Conservation (phyloP, 2,329 filamentous ascomycete species). For the Botrytis pseudocinerea region DNA sequence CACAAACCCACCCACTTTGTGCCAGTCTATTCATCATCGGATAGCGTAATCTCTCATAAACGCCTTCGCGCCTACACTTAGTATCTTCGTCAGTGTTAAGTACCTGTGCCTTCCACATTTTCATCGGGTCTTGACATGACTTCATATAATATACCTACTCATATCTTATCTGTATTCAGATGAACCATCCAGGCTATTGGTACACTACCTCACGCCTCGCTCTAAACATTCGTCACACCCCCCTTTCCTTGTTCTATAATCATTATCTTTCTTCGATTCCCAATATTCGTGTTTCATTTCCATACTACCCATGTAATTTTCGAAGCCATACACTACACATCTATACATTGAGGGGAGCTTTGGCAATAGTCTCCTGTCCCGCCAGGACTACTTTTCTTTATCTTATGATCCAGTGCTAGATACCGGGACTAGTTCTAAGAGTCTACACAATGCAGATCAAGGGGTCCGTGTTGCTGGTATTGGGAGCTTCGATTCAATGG, state of each 20-base stretch:
- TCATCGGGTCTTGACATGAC: background rate
- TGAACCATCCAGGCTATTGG: conserved; percentile 5
- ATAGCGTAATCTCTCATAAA: conserved; percentile 23
- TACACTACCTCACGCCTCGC: background rate
- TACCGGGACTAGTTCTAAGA: conserved; percentile 24
- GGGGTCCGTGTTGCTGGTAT: conserved; percentile 29
- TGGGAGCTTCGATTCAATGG: conserved; percentile 34
- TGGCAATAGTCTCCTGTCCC: background rate
- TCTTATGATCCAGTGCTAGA: background rate
- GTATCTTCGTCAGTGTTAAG: conserved; percentile 12
- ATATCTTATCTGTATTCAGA: background rate
- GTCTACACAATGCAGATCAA: conserved; percentile 30
- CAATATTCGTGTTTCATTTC: background rate
- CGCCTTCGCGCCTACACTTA: conserved; percentile 18
- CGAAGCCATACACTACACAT: background rate
- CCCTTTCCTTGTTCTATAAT: background rate
- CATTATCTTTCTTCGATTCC: background rate
- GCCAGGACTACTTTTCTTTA: conserved; percentile 1
- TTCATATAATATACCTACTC: conserved; percentile 14
- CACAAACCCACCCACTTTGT: conserved; percentile 19
- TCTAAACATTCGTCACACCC: background rate
- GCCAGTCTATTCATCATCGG: conserved; percentile 15
- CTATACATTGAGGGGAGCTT: conserved; percentile 7
- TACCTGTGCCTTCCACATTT: background rate
- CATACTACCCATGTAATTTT: background rate